Percentiles rank a stretch among this genome's conserved stretches.
Evolutionary conservation across 495 filamentous ascomycete genomes (phyloP).

Genomic region (Podospora tetraspora): DNA sequence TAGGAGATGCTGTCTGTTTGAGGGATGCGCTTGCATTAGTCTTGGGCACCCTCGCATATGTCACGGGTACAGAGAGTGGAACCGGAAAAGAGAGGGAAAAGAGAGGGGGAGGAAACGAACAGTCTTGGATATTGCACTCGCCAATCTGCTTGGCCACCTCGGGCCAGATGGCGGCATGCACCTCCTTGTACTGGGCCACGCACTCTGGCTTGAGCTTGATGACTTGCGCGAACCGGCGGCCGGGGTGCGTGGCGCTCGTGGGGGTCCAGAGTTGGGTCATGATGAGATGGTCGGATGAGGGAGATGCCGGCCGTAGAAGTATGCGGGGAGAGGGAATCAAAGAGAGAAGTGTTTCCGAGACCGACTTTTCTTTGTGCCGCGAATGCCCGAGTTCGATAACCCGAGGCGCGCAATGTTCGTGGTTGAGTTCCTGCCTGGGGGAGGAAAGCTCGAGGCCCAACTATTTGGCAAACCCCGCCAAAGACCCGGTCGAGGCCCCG

Average conservation of each 20-base stretch:
- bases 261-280: conserved; percentile 11
- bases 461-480: neutral
- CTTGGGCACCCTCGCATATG: neutral
- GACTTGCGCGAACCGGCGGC: conserved; percentile 59
- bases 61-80: neutral
- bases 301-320: neutral
- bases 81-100: neutral
- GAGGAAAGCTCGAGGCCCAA: neutral
- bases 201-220: conserved; percentile 63
- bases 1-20: conserved; percentile 66
- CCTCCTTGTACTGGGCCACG: conserved; percentile 62
- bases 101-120: conserved; percentile 36
- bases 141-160: conserved; percentile 67
- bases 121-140: conserved; percentile 67
- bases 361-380: neutral
- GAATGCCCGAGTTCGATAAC: no score
- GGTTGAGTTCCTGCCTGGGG: neutral
- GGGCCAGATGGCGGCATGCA: conserved; percentile 67
- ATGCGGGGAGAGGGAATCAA: neutral
- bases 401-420: neutral
- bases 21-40: neutral
- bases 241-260: conserved; percentile 21
- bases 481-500: neutral
- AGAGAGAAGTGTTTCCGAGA: neutral
- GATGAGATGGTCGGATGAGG: neutral